Evolutionary conservation across 148 eudicot species (phyloP).

Genomic region (Rhododendron simsii): DNA sequence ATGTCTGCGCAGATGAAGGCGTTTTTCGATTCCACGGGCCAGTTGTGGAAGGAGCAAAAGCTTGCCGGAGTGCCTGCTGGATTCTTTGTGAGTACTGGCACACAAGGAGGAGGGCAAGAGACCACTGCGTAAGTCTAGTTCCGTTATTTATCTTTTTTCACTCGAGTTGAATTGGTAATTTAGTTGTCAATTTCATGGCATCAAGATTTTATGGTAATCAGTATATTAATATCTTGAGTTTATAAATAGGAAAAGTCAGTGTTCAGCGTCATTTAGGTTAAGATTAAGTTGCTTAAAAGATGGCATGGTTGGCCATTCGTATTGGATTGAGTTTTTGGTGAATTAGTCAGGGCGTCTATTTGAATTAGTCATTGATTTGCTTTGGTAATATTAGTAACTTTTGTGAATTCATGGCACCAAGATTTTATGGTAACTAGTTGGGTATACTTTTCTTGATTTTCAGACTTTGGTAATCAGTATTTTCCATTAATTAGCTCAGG

Average conservation of each 20-base stretch:
- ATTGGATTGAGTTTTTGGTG: background rate
- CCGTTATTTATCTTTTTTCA: background rate
- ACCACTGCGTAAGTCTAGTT: conserved; percentile 70
- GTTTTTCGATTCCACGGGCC: conserved; percentile 74
- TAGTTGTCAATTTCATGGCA: background rate
- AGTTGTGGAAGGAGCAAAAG: conserved; percentile 70
- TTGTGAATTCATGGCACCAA: background rate
- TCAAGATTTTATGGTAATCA: background rate
- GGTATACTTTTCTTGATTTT: background rate
- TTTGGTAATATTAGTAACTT: background rate
- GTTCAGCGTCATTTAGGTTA: no score
- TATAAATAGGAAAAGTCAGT: background rate
- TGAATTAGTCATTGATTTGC: background rate
- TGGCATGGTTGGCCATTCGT: background rate
- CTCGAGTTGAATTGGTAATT: background rate
- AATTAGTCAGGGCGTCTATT: background rate
- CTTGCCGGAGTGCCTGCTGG: conserved; percentile 90
- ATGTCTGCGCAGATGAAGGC: conserved; percentile 97
- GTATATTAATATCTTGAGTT: background rate
- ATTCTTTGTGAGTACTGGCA: conserved; percentile 87
- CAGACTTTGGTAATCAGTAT: background rate
- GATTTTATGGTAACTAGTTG: background rate
- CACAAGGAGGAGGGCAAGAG: conserved; percentile 96
- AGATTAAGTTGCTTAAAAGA: background rate
- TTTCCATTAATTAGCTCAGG: background rate